Evolutionary conservation across 1,284 basidiomycete species (phyloP).

Genomic region (Leccinum fuscescens): DNA sequence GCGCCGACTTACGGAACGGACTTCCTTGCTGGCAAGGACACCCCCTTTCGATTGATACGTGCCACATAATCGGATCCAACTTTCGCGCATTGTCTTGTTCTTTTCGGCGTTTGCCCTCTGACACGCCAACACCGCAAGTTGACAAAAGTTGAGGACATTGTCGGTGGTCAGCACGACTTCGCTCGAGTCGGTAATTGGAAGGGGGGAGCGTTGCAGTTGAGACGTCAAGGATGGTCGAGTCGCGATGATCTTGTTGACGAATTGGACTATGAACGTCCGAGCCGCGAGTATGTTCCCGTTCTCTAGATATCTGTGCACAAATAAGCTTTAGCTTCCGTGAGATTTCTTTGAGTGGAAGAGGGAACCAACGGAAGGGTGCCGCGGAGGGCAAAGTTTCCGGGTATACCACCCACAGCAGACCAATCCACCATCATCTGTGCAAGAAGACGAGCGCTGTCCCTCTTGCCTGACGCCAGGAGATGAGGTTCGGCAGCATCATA

Average conservation of each 20-base stretch:
- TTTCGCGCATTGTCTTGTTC: conserved; percentile 70
- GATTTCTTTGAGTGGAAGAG: background rate
- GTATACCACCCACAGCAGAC: conserved; percentile 47
- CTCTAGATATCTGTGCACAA: conserved; percentile 62
- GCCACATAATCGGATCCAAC: conserved; percentile 80
- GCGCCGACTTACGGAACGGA: conserved; percentile 63
- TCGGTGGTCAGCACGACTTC: conserved; percentile 76
- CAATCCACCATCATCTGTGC: conserved; percentile 85
- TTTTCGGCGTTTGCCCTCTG: conserved; percentile 79
- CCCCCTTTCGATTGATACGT: conserved; percentile 73
- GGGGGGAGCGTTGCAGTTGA: conserved; percentile 42
- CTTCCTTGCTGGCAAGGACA: conserved; percentile 60
- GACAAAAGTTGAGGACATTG: conserved; percentile 78
- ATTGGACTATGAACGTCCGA: conserved; percentile 77
- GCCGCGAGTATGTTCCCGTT: conserved; percentile 87
- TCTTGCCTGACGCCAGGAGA: conserved; percentile 79
- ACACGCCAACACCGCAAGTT: conserved; percentile 80
- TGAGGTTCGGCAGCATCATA: conserved; percentile 77
- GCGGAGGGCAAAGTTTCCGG: conserved; percentile 76
- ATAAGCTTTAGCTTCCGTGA: background rate
- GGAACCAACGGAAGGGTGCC: conserved; percentile 75
- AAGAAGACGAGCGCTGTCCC: conserved; percentile 83
- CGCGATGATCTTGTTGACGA: conserved; percentile 58
- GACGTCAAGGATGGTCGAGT: conserved; percentile 39
- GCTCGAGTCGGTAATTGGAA: conserved; percentile 45